Conservation (phyloP, 768 basidiomycete genomes). For the Russula abietina region DNA sequence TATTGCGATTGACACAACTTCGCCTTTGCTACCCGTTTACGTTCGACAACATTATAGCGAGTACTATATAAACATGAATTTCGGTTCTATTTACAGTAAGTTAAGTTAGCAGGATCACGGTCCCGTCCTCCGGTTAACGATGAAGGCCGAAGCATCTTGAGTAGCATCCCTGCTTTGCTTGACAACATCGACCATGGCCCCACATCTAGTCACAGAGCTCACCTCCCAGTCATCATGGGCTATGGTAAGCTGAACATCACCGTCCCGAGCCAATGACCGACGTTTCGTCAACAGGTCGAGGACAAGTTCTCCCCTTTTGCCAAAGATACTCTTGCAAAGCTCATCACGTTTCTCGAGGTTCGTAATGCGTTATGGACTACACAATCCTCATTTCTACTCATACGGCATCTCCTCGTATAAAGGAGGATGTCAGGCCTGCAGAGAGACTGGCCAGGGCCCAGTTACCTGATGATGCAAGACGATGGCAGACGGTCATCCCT, state of each 20-base stretch:
- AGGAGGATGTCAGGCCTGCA: constrained; percentile 89
- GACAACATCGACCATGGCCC: constrained; percentile 36
- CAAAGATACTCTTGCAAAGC: constrained; percentile 77
- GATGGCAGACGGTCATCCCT: constrained; percentile 83
- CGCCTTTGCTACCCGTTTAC: constrained; percentile 3
- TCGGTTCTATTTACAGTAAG: background rate
- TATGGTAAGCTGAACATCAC: constrained; percentile 45
- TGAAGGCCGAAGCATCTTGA: background rate
- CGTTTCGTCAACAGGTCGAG: constrained; percentile 52
- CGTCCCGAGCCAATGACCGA: constrained; percentile 1
- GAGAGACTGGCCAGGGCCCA: constrained; percentile 72
- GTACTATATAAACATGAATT: background rate
- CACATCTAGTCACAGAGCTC: constrained; percentile 68
- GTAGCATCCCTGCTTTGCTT: background rate
- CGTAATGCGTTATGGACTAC: constrained; percentile 17
- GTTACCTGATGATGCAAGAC: constrained; percentile 63
- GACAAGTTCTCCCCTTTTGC: constrained; percentile 89
- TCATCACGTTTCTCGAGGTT: constrained; percentile 83
- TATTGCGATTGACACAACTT: constrained; percentile 6
- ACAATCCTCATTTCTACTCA: background rate
- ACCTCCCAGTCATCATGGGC: constrained; percentile 86
- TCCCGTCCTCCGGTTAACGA: background rate
- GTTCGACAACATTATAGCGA: constrained; percentile 5
- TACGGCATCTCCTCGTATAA: background rate
- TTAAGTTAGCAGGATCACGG: no score